Conservation (phyloP, 257 asterid genomes). For the Solanum megistacrolobum region DNA sequence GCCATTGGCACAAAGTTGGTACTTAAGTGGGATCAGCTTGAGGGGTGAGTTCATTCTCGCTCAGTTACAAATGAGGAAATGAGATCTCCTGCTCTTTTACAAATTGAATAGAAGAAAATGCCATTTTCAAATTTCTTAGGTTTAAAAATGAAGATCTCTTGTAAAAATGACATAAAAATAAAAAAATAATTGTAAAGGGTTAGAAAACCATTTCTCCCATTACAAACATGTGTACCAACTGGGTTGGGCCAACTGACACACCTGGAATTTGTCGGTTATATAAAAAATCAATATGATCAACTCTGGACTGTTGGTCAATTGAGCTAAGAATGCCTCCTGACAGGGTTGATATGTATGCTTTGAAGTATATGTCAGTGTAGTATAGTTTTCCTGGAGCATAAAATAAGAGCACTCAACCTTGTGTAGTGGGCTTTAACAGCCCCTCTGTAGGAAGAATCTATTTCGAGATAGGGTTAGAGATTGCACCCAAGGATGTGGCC, state of each 20-base stretch:
- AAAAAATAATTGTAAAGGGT: not conserved
- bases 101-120: not conserved
- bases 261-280: not conserved
- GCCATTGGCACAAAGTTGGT: not conserved
- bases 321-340: not conserved
- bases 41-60: not conserved
- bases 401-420: not conserved
- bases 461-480: not conserved
- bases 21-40: not conserved
- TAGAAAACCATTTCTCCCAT: not conserved
- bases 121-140: not conserved
- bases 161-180: not conserved
- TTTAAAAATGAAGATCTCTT: not conserved
- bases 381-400: not conserved
- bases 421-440: not conserved
- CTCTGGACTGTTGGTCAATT: not conserved
- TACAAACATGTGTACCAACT: not conserved
- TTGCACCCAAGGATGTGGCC: not conserved
- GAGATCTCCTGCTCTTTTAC: not conserved
- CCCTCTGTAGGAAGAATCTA: not conserved
- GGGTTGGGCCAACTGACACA: not conserved
- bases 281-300: not conserved
- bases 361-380: not conserved
- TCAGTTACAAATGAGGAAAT: not conserved
- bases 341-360: not conserved